Evolutionary conservation across 2,329 filamentous ascomycete species (phyloP).

Genomic region (Capronia coronata): DNA sequence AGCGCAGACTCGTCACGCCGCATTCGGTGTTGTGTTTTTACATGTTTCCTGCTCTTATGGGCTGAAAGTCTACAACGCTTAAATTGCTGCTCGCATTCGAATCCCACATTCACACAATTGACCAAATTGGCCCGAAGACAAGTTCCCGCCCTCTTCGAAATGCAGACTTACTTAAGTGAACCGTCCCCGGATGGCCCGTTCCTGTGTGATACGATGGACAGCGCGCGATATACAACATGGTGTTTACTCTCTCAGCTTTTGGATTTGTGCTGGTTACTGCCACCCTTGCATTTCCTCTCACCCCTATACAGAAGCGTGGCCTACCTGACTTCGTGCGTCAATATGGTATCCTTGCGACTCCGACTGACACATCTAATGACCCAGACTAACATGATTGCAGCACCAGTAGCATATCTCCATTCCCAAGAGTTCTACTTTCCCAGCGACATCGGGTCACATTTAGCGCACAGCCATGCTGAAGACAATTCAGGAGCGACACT

Average conservation of each 20-base stretch:
- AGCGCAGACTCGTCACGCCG: neutral
- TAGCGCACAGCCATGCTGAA: conserved; percentile 43
- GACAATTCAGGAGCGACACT: conserved; percentile 39
- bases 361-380: neutral
- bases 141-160: neutral
- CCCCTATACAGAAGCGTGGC: conserved; percentile 13
- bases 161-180: neutral
- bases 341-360: conserved; percentile 12
- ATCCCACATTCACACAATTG: neutral
- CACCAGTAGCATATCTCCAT: conserved; percentile 48
- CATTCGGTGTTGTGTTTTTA: neutral
- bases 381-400: conserved; percentile 31
- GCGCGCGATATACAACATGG: neutral
- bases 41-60: neutral
- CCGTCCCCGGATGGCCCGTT: neutral
- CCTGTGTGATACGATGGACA: neutral
- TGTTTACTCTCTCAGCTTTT: neutral
- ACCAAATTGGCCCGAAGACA: neutral
- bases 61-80: neutral
- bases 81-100: neutral
- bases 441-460: conserved; percentile 44
- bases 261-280: neutral
- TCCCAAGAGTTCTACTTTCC: conserved; percentile 45
- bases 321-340: conserved; percentile 17
- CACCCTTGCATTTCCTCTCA: conserved; percentile 4